Evolutionary conservation across 176 grass and related monocot genomes (phyloP), one percentile per base, ranked within the genome.

Genomic region (Oryza meyeriana): DNA sequence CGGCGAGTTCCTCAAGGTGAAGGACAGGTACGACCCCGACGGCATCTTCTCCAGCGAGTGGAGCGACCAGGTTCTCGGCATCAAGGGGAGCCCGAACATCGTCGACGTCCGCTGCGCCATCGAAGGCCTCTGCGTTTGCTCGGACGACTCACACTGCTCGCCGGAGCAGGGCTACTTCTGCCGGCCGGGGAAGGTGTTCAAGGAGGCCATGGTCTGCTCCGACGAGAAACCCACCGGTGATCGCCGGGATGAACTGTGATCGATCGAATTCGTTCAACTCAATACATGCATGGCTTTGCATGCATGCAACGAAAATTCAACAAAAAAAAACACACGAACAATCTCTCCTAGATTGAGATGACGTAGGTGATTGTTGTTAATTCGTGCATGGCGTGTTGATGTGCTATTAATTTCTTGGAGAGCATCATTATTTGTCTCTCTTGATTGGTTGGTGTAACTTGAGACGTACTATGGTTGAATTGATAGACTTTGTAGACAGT

Each of bases 1-100:
- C 5, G 8, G 5, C 2, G 34, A 71, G 62, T 94, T 94, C 64
- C 10, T 85, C 4, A 59, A 82, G 45, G 92, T 85, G 1, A 91
- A 84, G 77, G 65, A 22, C 1, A 20, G 63, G 72, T 92, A 63
- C 28, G 92, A 94, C 27, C 71, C 74, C 4, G 85, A 93, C 1
- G 88, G 91, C 1, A 79, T 93, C 74, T 93, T 93, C 91, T 93
- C 88, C 22, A 87, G 87, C 52, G 91, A 93, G 72, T 90, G 91
- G 91, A 93, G 82, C 4, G 91, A 93, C 40, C 87, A 89, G 30
- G 88, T 93, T 82, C 88, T 94, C 4, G 91, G 88, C 8, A 20
- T 94, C 30, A 44, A 3, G 0, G 88, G 86, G 31, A 85, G 62
- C 39, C 73, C 86, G 2, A 77, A 16, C 28, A 32, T 89, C 11